phyloP scores from a whole-genome alignment of 192 early-diverging fungal genomes.

The Coemansia sp. region DNA sequence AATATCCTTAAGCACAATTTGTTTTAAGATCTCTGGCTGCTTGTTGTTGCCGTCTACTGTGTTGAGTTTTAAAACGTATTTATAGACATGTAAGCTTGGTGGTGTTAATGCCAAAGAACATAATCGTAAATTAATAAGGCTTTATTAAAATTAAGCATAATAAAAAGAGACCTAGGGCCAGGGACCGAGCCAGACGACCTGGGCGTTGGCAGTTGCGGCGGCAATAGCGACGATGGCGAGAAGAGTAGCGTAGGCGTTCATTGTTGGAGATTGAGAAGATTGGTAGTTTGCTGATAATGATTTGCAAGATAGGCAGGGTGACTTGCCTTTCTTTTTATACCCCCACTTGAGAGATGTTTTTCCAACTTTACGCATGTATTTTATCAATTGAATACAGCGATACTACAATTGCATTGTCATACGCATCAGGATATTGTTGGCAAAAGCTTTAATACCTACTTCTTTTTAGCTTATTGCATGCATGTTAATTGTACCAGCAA shows the following conservation, averaged over 20 bases:
- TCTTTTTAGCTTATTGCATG: too few relatives aligned
- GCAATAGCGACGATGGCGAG: conserved; percentile 12
- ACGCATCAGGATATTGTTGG: not conserved
- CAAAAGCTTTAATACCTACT: not conserved
- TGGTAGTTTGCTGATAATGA: not conserved
- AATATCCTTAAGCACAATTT: too few relatives aligned
- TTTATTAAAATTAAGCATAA: not conserved
- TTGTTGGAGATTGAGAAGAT: not conserved
- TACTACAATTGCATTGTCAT: not conserved
- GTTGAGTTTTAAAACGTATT: too few relatives aligned
- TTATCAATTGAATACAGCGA: not conserved
- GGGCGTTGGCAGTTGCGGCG: conserved; percentile 15
- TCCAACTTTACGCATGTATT: not conserved
- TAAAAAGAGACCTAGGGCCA: not conserved
- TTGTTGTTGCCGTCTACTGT: too few relatives aligned
- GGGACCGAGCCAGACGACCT: conserved; percentile 18
- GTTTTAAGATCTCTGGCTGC: too few relatives aligned
- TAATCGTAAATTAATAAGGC: too few relatives aligned
- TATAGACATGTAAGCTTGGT: not conserved
- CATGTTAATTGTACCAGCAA: not conserved
- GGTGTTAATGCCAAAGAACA: not conserved
- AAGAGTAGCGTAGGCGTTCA: conserved; percentile 16
- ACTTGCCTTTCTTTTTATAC: too few relatives aligned
- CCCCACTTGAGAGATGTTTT: not conserved
- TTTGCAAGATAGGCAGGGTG: too few relatives aligned